These are phyloP conservation scores for Verticillium nubilum DNA, from an alignment of 2,329 filamentous ascomycete genomes.

Conservation along the genomic window DNA sequence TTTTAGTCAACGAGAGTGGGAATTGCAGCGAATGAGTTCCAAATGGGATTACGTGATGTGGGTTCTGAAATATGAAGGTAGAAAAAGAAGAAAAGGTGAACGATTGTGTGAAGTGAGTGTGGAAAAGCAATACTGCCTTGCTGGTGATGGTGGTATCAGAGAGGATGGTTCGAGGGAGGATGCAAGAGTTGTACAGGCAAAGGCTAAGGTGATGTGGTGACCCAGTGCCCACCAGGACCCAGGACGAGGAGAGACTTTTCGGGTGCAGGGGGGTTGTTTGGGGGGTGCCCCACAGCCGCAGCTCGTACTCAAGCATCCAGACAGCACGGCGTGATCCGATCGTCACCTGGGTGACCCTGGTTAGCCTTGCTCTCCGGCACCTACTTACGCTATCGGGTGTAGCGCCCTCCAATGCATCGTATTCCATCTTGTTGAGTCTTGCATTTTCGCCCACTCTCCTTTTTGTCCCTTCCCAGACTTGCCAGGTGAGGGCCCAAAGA, in stretches of 20 bases:
- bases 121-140: not conserved
- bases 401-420: not conserved
- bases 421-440: not conserved
- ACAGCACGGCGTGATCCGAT: not conserved
- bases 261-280: not conserved
- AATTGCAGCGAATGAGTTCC: not conserved
- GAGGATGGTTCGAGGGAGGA: not conserved
- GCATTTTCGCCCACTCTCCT: not conserved
- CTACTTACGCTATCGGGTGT: not conserved
- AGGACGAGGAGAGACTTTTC: not conserved
- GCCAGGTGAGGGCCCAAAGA: too few relatives aligned
- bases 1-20: not conserved
- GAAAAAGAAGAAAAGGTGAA: not conserved
- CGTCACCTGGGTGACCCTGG: constrained; percentile 2
- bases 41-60: not conserved
- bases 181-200: not conserved
- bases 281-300: not conserved
- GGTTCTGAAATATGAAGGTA: not conserved
- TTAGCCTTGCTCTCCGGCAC: not conserved
- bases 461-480: not conserved
- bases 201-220: not conserved
- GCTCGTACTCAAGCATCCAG: not conserved
- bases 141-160: not conserved
- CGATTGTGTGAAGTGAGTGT: not conserved
- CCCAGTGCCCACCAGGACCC: not conserved